Percentiles rank a stretch among this genome's conserved stretches.
These are phyloP conservation scores for Chloropicon primus DNA, from an alignment of 139 green algal genomes.

Conservation along the genomic window DNA sequence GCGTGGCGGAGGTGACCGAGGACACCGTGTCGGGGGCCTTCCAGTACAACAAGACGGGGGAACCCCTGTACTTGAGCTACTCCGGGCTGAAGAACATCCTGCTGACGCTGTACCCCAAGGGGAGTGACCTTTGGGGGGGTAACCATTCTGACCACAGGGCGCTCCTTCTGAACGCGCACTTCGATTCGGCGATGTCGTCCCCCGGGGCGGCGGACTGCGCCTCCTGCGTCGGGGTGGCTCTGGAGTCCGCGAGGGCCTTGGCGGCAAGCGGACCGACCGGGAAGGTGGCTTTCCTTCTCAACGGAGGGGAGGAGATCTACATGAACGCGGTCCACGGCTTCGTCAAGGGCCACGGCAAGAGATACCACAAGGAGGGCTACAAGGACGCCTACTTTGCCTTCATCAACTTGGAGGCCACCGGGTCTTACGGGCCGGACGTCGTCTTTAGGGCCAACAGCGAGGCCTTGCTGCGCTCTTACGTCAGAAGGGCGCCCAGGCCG, in stretches of 20 bases:
- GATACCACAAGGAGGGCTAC: neutral
- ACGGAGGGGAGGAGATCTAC: constrained; percentile 20
- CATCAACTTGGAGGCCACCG: constrained; percentile 19
- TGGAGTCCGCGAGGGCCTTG: constrained; percentile 6
- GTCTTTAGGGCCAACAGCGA: constrained; percentile 1
- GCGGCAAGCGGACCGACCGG: constrained; percentile 1
- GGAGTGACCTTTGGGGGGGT: too few relatives aligned
- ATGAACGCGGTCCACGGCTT: constrained; percentile 18
- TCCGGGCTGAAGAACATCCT: neutral
- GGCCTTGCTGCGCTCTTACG: neutral
- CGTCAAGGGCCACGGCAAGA: constrained; percentile 4
- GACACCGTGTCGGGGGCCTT: neutral
- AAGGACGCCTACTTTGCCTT: neutral
- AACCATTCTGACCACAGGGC: neutral
- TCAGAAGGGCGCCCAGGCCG: neutral
- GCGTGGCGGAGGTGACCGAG: neutral
- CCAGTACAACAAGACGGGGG: neutral
- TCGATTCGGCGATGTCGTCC: constrained; percentile 7
- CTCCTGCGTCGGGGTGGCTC: constrained; percentile 11
- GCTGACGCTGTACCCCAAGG: neutral
- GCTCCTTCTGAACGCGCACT: constrained; percentile 19
- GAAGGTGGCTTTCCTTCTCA: constrained; percentile 14
- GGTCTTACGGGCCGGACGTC: constrained; percentile 4
- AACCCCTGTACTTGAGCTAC: neutral
- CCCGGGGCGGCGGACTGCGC: constrained; percentile 16